A percentile compares a stretch with the other conserved stretches of the same genome.
These are phyloP conservation scores for Halophytophthora batemanensis DNA, from an alignment of 352 stramenopile genomes.

Conservation along the genomic window DNA sequence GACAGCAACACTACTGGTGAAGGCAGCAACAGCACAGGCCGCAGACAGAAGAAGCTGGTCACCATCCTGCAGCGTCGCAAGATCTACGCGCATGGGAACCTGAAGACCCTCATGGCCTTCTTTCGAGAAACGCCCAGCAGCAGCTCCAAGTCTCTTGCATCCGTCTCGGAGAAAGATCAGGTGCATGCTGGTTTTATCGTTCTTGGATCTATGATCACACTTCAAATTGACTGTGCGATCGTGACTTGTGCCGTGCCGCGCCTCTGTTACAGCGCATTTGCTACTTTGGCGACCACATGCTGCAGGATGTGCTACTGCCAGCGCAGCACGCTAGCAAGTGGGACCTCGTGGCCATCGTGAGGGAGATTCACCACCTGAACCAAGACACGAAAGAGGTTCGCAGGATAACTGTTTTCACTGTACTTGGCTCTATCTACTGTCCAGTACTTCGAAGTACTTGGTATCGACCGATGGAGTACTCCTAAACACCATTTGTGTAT, in stretches of 20 bases:
- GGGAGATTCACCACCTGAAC: constrained; percentile 43
- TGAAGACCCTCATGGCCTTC: constrained; percentile 31
- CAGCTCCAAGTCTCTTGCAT: constrained; percentile 2
- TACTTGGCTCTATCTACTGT: neutral
- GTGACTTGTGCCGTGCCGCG: neutral
- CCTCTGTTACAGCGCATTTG: constrained; percentile 29
- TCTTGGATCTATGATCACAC: too few relatives aligned
- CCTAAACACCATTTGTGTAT: too few relatives aligned
- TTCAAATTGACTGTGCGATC: neutral
- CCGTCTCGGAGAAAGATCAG: constrained; percentile 13
- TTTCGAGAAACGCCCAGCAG: constrained; percentile 23
- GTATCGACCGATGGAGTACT: too few relatives aligned
- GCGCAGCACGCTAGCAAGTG: constrained; percentile 28
- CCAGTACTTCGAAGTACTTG: too few relatives aligned
- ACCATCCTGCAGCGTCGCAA: constrained; percentile 27
- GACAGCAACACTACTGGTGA: constrained; percentile 1
- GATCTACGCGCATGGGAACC: constrained; percentile 48
- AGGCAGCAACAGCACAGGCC: neutral
- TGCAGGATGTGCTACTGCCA: constrained; percentile 43
- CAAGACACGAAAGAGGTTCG: constrained; percentile 30
- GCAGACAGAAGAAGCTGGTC: constrained; percentile 24
- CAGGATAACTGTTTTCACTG: neutral
- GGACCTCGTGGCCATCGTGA: constrained; percentile 46
- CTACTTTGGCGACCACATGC: constrained; percentile 53
- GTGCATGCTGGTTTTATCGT: too few relatives aligned